These are phyloP conservation scores for Plasmodium coatneyi DNA, from an alignment of 169 alveolate species.

Conservation along the genomic window DNA sequence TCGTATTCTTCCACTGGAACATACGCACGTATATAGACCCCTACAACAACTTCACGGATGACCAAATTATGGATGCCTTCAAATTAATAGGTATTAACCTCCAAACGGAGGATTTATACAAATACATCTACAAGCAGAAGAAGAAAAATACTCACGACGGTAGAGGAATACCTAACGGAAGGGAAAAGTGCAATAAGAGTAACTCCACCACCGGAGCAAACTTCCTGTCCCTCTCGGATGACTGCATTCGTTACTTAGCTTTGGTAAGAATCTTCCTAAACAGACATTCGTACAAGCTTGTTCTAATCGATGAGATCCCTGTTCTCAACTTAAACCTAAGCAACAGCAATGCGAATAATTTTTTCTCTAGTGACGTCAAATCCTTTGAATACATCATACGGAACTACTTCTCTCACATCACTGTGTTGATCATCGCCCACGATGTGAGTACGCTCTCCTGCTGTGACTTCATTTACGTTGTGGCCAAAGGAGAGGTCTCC, in stretches of 20 bases:
- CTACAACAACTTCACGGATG: conserved; percentile 72
- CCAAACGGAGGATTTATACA: conserved; percentile 15
- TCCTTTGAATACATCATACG: conserved; percentile 64
- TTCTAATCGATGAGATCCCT: conserved; percentile 89
- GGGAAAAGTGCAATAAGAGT: neutral
- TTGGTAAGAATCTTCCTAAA: conserved; percentile 82
- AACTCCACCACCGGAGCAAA: neutral
- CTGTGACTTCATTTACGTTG: conserved; percentile 80
- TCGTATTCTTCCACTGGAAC: conserved; percentile 78
- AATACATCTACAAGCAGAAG: conserved; percentile 41
- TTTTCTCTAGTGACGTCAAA: conserved; percentile 29
- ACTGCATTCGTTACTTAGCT: conserved; percentile 81
- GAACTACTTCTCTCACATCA: conserved; percentile 75
- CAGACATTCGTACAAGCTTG: conserved; percentile 80
- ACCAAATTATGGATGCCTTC: conserved; percentile 74
- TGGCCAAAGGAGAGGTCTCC: conserved; percentile 77
- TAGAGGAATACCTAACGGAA: neutral
- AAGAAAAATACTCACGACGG: neutral
- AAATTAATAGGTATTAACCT: conserved; percentile 59
- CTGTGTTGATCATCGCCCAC: conserved; percentile 80
- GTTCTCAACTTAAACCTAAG: conserved; percentile 4
- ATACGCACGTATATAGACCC: conserved; percentile 79
- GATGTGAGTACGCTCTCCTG: conserved; percentile 78
- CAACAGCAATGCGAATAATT: neutral
- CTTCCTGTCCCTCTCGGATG: conserved; percentile 73